Base-by-base conservation (phyloP, 2,329 filamentous ascomycete species). In the Colletotrichum godetiae region DNA sequence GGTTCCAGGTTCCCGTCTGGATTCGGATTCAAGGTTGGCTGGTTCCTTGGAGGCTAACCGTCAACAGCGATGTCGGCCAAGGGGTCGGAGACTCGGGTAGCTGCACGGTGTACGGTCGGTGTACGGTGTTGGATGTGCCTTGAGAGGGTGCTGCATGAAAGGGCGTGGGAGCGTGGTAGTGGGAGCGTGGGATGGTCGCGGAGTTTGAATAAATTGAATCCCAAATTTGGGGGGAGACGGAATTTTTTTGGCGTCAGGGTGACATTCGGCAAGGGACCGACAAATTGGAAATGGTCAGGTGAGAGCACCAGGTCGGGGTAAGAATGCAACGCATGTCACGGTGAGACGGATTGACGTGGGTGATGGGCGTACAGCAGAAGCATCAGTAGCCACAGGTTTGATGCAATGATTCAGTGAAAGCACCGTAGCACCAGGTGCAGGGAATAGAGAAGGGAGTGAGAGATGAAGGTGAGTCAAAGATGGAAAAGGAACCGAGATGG, bases 261-360 rank as follows among this genome's bases (percentile, higher is more conserved):
- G 31, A 59, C 56, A 73, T 61, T 46, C 60, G 60, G 59, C n/a
- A 60, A 73, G 60, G 60, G 56, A 61, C 67, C 71, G 67, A 71
- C 46, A 71, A 71, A 71, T 66, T 71, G 66, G 46, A 60, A 55
- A 22, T 66, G 67, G 67, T 73, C 71, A 73, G 67, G 71, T 71
- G 71, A 68, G 53, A 29, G 35, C 56, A 37, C 12, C 15, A 42
- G 42, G 19, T 7, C 22, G 67, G 67, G 67, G 67, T 73, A 73
- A 64, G 67, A 70, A 49, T 65, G 53, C 68, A 37, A n/a, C 46
- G 31, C 33, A 27, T 24, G 61, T 29, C 61, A 37, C 61, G 29
- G 61, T 64, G 61, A 64, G 31, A 64, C 61, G 49, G 31, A 64
- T 55, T 64, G 61, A 64, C 61, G 61, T 64, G 49, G n/a, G 31